A percentile compares a stretch with the other conserved stretches of the same genome.
Conservation (phyloP, 148 eudicot genomes). For the Heliamphora exappendiculata region DNA sequence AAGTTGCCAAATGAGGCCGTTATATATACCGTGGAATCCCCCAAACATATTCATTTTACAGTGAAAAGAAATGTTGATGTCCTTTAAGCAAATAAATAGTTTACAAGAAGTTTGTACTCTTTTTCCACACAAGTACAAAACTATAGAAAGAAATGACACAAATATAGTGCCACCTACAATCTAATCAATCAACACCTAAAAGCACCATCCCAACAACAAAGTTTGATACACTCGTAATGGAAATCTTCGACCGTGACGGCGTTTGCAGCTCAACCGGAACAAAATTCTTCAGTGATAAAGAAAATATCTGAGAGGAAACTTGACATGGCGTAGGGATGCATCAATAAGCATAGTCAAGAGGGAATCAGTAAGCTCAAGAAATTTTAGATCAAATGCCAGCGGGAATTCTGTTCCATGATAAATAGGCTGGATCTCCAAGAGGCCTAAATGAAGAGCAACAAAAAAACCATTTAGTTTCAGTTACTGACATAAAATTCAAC, state of each 20-base stretch:
- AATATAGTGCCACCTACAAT: neutral
- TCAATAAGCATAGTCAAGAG: neutral
- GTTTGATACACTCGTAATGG: neutral
- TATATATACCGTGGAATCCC: no score
- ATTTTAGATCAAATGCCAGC: constrained; percentile 27
- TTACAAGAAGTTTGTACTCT: no score
- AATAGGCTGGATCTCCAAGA: constrained; percentile 72
- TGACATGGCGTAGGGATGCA: neutral
- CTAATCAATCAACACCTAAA: neutral
- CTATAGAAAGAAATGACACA: no score
- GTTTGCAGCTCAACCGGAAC: constrained; percentile 6
- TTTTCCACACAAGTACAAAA: no score
- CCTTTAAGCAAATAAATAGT: no score
- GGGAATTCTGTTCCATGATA: constrained; percentile 77
- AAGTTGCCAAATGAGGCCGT: no score
- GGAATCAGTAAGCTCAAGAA: neutral
- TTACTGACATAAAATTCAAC: neutral
- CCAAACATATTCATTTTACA: no score
- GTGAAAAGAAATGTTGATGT: no score
- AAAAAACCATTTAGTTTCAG: neutral
- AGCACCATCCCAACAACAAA: neutral
- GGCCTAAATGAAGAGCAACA: constrained; percentile 44
- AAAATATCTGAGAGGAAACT: neutral
- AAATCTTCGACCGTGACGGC: neutral
- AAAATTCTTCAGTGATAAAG: neutral